Base-by-base conservation (phyloP, 768 basidiomycete genomes). In the Dioszegia crocea region DNA sequence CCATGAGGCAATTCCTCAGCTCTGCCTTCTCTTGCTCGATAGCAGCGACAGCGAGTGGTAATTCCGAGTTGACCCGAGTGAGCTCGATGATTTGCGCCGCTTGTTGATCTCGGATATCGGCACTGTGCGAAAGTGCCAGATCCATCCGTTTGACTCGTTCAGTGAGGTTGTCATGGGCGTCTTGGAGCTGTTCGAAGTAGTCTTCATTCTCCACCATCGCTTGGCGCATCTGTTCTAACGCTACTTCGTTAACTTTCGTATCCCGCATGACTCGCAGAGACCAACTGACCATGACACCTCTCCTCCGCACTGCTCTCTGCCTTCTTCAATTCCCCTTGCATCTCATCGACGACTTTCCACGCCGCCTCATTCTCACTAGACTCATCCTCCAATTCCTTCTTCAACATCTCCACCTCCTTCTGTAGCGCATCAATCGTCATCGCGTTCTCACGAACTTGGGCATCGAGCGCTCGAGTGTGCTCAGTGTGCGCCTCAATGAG, bases 171-270 rank as follows among this genome's bases (percentile, higher is more conserved):
- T 66, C 67, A 43, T 71, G 62, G 0, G 64, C 58, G 5, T 53
- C 50, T 44, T 68, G 63, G 5, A 71, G 48, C 2, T 45, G 41
- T 17, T 66, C 63, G 40, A 64, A 63, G 40, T 57, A 60, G 12
- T 64, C 61, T 46, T 71, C 67, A 57, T 68, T 71, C 47, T 71
- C 70, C 36, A 43, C 45, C 53, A 60, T 52, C 2, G 46, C 50
- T 12, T 43, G 40, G 6, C 45, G 59, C 40, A 53, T 44, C 36
- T 41, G 29, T 14, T 29, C 47, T 30, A 61, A 23, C 27, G 43
- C 59, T 60, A 33, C n/a, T n/a, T n/a, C n/a, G n/a, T n/a, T 43
- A n/a, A n/a, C 4, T 17, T 50, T 31, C 33, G 49, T 29, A 30
- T 10, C 14, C 21, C 14, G 23, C 26, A 2, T 11, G 23, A 17